phyloP scores from a whole-genome alignment of 352 stramenopile species.

The Globisporangium barbulae region DNA sequence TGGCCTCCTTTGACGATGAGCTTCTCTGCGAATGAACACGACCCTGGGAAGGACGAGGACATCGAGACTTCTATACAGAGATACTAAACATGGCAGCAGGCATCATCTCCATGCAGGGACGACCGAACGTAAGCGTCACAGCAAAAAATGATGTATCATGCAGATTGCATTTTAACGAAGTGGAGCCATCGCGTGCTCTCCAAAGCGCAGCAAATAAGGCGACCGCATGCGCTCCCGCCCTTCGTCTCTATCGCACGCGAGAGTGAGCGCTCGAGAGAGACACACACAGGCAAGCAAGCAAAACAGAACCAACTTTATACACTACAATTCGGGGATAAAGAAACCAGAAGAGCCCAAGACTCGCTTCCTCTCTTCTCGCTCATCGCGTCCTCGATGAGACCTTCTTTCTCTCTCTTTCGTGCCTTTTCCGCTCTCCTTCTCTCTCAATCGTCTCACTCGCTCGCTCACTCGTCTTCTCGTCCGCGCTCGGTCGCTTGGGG shows the following conservation, averaged over 20 bases:
- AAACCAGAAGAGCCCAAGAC: slow-evolving; percentile 17
- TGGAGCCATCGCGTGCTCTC: background rate
- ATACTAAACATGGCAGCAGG: no score
- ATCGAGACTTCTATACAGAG: no score
- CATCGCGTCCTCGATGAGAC: background rate
- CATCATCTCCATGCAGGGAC: background rate
- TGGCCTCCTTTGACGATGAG: no score
- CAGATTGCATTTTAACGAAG: slow-evolving; percentile 1
- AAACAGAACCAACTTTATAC: slow-evolving; percentile 27
- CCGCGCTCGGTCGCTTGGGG: background rate
- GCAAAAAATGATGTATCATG: background rate
- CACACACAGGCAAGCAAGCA: background rate
- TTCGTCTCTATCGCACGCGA: background rate
- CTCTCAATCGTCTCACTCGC: slow-evolving; percentile 1
- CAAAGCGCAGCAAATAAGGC: background rate
- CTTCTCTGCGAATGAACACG: no score
- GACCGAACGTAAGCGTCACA: background rate
- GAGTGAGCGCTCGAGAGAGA: background rate
- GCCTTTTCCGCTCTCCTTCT: background rate
- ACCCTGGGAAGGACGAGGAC: no score
- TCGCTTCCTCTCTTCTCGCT: slow-evolving; percentile 4
- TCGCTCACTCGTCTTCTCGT: background rate
- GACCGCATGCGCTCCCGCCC: background rate
- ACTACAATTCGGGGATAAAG: slow-evolving; percentile 30
- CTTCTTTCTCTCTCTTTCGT: background rate